phyloP scores from a whole-genome alignment of 192 early-diverging fungal species.

The Entomortierella parvispora region DNA sequence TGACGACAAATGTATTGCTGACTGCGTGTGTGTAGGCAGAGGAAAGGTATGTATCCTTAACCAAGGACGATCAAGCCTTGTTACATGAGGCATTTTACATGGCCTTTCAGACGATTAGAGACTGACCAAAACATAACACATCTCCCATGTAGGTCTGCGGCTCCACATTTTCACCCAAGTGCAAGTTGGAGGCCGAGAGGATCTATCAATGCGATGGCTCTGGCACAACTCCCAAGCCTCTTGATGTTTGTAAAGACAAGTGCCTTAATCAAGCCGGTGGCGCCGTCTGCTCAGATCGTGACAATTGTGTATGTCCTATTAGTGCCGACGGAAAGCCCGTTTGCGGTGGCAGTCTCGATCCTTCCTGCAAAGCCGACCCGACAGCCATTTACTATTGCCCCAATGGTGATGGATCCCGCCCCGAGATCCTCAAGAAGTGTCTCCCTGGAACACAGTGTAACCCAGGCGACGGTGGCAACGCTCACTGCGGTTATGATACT shows the following conservation, averaged over 20 bases:
- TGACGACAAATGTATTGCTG: background rate
- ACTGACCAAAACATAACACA: too few species aligned
- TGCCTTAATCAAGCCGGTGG: background rate
- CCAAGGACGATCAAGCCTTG: too few species aligned
- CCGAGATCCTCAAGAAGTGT: too few species aligned
- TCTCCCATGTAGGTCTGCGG: background rate
- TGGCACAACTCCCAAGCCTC: background rate
- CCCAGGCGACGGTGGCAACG: too few species aligned
- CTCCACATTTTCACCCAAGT: background rate
- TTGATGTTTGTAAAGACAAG: background rate
- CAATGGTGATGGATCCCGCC: too few species aligned
- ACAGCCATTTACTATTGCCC: background rate
- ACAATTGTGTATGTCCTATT: too few species aligned
- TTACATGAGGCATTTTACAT: too few species aligned
- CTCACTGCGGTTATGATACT: too few species aligned
- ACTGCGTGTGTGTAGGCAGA: background rate
- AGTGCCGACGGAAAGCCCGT: too few species aligned
- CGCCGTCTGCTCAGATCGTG: background rate
- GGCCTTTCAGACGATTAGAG: too few species aligned
- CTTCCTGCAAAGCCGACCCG: background rate
- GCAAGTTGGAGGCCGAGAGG: background rate
- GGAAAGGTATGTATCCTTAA: background rate
- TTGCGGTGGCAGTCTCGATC: background rate
- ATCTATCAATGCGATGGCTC: background rate
- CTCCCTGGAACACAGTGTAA: too few species aligned